Percentiles rank a stretch among this genome's conserved stretches.
Evolutionary conservation across 176 grass and related monocot genomes (phyloP).

Genomic region (Bonia amplexicaulis): DNA sequence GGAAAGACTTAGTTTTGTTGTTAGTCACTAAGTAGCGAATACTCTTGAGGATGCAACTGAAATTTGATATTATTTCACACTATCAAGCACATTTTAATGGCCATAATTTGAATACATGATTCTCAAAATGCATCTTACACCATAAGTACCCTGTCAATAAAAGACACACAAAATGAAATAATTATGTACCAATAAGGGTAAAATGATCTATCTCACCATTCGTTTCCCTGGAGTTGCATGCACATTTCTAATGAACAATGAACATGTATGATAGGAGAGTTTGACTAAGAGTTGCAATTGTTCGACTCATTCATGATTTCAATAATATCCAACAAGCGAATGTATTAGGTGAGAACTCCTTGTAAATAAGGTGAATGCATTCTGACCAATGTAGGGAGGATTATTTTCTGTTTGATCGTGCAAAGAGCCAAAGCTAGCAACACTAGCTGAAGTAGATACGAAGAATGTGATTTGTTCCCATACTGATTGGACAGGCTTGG

Average conservation of each 20-base stretch:
- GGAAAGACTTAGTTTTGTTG: not conserved
- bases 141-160: not conserved
- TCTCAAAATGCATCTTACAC: not conserved
- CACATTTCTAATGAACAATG: not conserved
- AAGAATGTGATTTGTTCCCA: not conserved
- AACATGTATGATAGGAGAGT: not conserved
- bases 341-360: not conserved
- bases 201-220: not conserved
- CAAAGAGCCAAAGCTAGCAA: not conserved
- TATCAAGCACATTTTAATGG: not conserved
- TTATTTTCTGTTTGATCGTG: not conserved
- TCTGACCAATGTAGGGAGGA: not conserved
- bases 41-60: not conserved
- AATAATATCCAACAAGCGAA: not conserved
- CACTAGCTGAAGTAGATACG: not conserved
- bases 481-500: not conserved
- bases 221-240: not conserved
- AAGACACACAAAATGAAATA: not conserved
- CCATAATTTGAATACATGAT: not conserved
- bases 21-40: not conserved
- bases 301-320: slow-evolving; percentile 3
- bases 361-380: not conserved
- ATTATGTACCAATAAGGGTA: not conserved
- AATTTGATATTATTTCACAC: not conserved
- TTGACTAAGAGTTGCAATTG: not conserved